Evolutionary conservation across 352 stramenopile genomes (phyloP), one percentile per base, ranked within the genome.

Genomic region (Phytophthora litchii): DNA sequence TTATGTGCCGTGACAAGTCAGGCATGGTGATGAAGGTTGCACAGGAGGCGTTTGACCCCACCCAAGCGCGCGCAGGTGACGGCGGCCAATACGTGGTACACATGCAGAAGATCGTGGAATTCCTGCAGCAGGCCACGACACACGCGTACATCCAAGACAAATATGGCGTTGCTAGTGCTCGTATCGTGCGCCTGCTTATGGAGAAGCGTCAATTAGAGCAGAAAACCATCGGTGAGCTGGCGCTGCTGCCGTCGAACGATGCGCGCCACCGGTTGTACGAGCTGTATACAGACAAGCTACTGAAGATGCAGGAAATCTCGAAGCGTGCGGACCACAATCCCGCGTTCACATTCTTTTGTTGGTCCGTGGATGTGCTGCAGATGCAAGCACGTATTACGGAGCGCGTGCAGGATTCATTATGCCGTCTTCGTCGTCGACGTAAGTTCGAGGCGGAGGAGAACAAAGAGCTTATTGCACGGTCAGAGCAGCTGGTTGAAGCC

Each of bases 1-100:
- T 92, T 60, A 96, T 96, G 87, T 94, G 85, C 51, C 84, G 84
- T 35, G 84, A 96, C 72, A 92, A 92, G 68, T 94, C 85, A 8
- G 87, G 85, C 13, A 96, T 96, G 87, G 67, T 96, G 42, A 86
- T 90, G 64, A 94, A 94, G 60, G 79, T 88, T 3, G 75, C 78
- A 17, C 60, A 83, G 25, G 85, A 96, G 51, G 51, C 70, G 37
- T 91, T 92, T 48, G 80, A 94, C 54, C 52, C 80, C 20, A 80
- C 75, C 11, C 69, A 87, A 43, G 55, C 70, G 36, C 81, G 78
- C 8, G 52, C 83, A 2, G 79, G 82, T 32, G 87, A 96, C 36
- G 87, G 87, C 16, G 87, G 87, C n/a, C 85, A 92, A 56, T 96
- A 94, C 54, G 85, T 91, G 19, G 85, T 96, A 25, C 87, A 96